phyloP scores from a whole-genome alignment of 1,139 yeast genomes.

The Scheffersomyces cryptocercus region DNA sequence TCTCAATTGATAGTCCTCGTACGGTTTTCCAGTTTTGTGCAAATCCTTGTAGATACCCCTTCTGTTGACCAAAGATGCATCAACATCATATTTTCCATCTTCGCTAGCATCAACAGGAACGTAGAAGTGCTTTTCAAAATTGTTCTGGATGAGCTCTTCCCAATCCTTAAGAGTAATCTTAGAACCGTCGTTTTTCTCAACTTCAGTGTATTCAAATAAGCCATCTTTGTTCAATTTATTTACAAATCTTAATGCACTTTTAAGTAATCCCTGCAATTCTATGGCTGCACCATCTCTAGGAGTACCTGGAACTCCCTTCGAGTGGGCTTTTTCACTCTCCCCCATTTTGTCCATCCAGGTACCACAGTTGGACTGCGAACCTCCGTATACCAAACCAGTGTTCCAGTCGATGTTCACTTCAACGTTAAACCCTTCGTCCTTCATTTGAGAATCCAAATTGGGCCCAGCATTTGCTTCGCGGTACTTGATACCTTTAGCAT shows the following conservation, averaged over 20 bases:
- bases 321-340: slow-evolving; percentile 80
- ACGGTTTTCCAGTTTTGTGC: slow-evolving; percentile 77
- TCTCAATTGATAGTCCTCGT: slow-evolving; percentile 90
- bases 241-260: slow-evolving; percentile 82
- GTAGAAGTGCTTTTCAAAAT: slow-evolving; percentile 78
- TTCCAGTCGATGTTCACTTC: slow-evolving; percentile 81
- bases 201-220: slow-evolving; percentile 56
- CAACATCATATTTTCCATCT: slow-evolving; percentile 59
- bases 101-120: slow-evolving; percentile 62
- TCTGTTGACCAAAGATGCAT: slow-evolving; percentile 69
- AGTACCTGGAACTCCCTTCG: slow-evolving; percentile 91
- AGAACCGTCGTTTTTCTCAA: slow-evolving; percentile 56
- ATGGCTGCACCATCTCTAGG: slow-evolving; percentile 98
- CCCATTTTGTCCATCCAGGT: slow-evolving; percentile 99
- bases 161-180: slow-evolving; percentile 60
- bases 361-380: slow-evolving; percentile 91
- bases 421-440: slow-evolving; percentile 88
- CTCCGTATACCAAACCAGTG: slow-evolving; percentile 88
- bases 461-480: slow-evolving; percentile 97
- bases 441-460: slow-evolving; percentile 87
- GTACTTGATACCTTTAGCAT: slow-evolving; percentile 83
- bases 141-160: slow-evolving; percentile 66
- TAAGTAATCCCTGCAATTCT: slow-evolving; percentile 86
- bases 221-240: slow-evolving; percentile 56
- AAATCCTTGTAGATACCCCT: slow-evolving; percentile 94